Conservation (phyloP, 305 asterid genomes). For the Withania somnifera region DNA sequence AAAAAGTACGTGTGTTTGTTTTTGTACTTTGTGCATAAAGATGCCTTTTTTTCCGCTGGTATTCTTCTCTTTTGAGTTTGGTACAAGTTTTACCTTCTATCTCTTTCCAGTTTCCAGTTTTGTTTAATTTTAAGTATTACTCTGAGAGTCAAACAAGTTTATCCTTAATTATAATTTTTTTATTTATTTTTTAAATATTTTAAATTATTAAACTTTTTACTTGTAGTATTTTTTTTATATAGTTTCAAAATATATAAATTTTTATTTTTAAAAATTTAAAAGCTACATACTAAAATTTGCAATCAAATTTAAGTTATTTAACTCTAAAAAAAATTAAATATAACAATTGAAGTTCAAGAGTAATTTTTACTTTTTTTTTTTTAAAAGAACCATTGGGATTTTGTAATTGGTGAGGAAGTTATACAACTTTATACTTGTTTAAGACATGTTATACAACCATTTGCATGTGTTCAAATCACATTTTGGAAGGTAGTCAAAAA, state of each 20-base stretch:
- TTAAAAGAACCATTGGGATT: neutral
- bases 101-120: neutral
- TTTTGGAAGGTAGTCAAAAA: neutral
- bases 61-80: neutral
- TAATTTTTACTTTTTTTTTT: neutral
- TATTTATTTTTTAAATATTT: no score
- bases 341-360: no score
- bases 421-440: neutral
- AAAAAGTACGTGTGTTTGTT: neutral
- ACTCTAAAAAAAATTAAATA: no score
- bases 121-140: no score
- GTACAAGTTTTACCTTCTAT: neutral
- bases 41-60: neutral
- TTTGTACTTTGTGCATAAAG: neutral
- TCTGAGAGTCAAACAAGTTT: no score
- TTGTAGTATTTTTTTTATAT: no score
- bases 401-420: neutral
- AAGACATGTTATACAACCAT: neutral
- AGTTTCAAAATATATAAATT: no score
- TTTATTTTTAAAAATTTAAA: no score
- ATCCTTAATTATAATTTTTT: no score
- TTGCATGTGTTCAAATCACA: neutral
- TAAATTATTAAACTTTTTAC: no score
- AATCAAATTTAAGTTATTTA: no score
- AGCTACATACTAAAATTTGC: no score